phyloP scores from a whole-genome alignment of 768 basidiomycete genomes.

The Lentinula guzmanii region DNA sequence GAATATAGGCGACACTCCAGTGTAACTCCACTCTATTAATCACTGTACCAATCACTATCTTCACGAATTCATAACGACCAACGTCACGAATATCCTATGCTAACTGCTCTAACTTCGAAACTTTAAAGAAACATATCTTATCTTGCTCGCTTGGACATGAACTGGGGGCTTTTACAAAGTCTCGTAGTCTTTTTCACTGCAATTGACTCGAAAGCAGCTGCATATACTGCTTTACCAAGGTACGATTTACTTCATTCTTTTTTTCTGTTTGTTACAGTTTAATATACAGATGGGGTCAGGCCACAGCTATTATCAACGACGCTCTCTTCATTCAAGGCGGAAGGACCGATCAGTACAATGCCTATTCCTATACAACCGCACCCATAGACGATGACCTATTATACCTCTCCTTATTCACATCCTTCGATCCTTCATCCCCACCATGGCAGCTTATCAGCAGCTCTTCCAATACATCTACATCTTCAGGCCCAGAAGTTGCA shows the following conservation, averaged over 20 bases:
- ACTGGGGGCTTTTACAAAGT: not conserved
- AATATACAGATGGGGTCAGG: constrained; percentile 75
- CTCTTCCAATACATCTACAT: constrained; percentile 33
- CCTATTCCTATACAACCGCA: constrained; percentile 69
- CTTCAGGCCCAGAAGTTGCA: constrained; percentile 58
- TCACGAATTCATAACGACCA: constrained; percentile 7
- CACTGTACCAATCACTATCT: not conserved
- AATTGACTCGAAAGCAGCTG: not conserved
- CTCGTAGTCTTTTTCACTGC: not conserved
- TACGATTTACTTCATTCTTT: not conserved
- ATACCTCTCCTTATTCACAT: constrained; percentile 52
- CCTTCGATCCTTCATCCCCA: constrained; percentile 56
- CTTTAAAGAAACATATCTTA: not conserved
- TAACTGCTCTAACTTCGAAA: not conserved
- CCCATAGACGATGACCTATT: constrained; percentile 69
- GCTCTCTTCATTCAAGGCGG: constrained; percentile 75
- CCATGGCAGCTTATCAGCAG: constrained; percentile 62
- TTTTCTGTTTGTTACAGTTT: too few species aligned
- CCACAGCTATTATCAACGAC: constrained; percentile 49
- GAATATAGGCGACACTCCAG: not conserved
- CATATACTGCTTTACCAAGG: constrained; percentile 2
- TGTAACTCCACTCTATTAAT: not conserved
- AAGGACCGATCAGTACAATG: constrained; percentile 64
- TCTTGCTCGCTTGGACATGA: not conserved
- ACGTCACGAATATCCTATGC: not conserved